phyloP scores from a whole-genome alignment of 1,284 basidiomycete species.

The Peniophora sp. region DNA sequence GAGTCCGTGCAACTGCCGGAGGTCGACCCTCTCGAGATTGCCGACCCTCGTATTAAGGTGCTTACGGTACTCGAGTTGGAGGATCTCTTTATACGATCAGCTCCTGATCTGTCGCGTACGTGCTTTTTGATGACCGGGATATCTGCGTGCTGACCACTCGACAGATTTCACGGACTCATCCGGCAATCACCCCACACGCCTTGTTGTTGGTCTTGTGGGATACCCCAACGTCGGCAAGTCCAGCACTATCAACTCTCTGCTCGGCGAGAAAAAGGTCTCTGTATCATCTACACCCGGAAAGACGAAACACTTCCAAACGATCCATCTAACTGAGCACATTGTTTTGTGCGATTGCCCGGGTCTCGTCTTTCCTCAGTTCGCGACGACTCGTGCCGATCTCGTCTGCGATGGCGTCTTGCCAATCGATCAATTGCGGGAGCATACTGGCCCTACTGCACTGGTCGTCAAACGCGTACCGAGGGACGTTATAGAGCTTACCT shows the following conservation, averaged over 20 bases:
- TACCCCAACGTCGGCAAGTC: slow-evolving; percentile 99
- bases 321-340: slow-evolving; percentile 82
- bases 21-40: slow-evolving; percentile 40
- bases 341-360: slow-evolving; percentile 98
- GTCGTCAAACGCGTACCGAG: slow-evolving; percentile 79
- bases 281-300: slow-evolving; percentile 97
- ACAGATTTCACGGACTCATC: slow-evolving; percentile 60
- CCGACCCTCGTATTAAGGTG: slow-evolving; percentile 72
- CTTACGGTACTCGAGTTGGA: slow-evolving; percentile 89
- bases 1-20: slow-evolving; percentile 22
- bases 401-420: slow-evolving; percentile 97
- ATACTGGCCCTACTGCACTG: slow-evolving; percentile 82
- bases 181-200: slow-evolving; percentile 58
- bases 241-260: slow-evolving; percentile 92
- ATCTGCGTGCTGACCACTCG: not conserved
- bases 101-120: slow-evolving; percentile 72
- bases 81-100: slow-evolving; percentile 70
- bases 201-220: slow-evolving; percentile 93
- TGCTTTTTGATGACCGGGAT: not conserved
- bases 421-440: slow-evolving; percentile 96
- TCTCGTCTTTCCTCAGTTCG: slow-evolving; percentile 97
- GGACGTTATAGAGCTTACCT: slow-evolving; percentile 83
- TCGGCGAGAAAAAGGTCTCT: slow-evolving; percentile 95
- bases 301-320: slow-evolving; percentile 99
- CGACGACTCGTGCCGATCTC: slow-evolving; percentile 90